A percentile compares a stretch with the other conserved stretches of the same genome.
These are phyloP conservation scores for Vinca major DNA, from an alignment of 305 asterid genomes.

Conservation along the genomic window DNA sequence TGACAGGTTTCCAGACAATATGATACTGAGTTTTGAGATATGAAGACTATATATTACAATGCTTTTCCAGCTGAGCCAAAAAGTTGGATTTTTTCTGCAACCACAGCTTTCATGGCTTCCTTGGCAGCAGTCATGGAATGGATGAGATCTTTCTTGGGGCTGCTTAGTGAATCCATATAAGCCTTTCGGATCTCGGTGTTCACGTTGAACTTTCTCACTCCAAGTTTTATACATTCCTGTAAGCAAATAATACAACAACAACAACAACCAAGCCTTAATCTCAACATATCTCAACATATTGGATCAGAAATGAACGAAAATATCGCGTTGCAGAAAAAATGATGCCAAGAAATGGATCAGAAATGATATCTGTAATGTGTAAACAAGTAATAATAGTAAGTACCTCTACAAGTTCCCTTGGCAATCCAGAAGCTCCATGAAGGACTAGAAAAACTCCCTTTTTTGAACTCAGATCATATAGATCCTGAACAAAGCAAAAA, in stretches of 20 bases:
- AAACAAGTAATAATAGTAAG: not conserved
- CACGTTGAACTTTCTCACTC: conserved; percentile 86
- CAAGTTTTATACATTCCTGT: conserved; percentile 74
- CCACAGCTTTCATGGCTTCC: conserved; percentile 83
- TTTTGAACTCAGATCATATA: conserved; percentile 51
- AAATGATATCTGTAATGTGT: not conserved
- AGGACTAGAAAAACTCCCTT: conserved; percentile 80
- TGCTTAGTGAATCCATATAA: conserved; percentile 51
- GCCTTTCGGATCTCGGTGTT: conserved; percentile 92
- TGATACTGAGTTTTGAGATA: not conserved
- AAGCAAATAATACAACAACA: conserved; percentile 1
- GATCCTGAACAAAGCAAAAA: conserved; percentile 36
- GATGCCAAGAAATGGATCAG: not conserved
- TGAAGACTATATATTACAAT: conserved; percentile 7
- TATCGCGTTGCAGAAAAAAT: not conserved
- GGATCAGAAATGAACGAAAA: no score
- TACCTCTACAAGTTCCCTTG: conserved; percentile 74
- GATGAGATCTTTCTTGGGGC: conserved; percentile 54
- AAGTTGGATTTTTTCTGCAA: conserved; percentile 80
- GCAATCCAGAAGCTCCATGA: conserved; percentile 95
- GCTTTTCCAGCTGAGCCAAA: conserved; percentile 95
- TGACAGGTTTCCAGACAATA: not conserved
- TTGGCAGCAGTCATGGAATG: conserved; percentile 64
- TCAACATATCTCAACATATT: no score
- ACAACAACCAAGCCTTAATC: not conserved